phyloP scores from a whole-genome alignment of 805 yeast genomes.

The Millerago galiae region DNA sequence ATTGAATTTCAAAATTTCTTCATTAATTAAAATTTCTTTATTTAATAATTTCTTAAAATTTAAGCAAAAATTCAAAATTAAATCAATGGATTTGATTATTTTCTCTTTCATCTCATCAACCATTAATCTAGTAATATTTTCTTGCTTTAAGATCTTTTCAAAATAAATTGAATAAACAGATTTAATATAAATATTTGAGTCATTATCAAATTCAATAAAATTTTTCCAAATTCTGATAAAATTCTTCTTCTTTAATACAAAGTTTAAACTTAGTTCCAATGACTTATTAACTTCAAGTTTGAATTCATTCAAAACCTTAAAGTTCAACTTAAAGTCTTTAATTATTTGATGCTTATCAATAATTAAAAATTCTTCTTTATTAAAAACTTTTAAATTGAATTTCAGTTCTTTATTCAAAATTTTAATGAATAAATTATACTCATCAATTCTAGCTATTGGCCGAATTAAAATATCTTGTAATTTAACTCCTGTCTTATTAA shows the following conservation, averaged over 20 bases:
- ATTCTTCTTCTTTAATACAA: conserved; percentile 11
- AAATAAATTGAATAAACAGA: conserved; percentile 25
- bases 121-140: conserved; percentile 23
- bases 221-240: conserved; percentile 24
- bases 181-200: conserved; percentile 17
- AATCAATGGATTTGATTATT: conserved; percentile 25
- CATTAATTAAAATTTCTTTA: conserved; percentile 20
- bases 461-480: no score
- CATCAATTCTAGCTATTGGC: no score
- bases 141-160: conserved; percentile 23
- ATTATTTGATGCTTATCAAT: conserved; percentile 1
- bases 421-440: no score
- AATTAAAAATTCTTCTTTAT: no score
- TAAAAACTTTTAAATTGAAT: no score
- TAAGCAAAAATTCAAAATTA: conserved; percentile 21
- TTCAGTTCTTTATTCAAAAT: no score
- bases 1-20: no score
- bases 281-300: conserved; percentile 15
- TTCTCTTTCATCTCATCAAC: conserved; percentile 21
- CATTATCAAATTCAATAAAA: conserved; percentile 22
- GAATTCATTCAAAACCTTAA: no score
- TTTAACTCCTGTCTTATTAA: no score
- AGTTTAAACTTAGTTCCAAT: conserved; percentile 7
- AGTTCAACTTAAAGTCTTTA: conserved; percentile 6
- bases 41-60: conserved; percentile 22